Percentiles rank a stretch among this genome's conserved stretches.
Evolutionary conservation across 75 land plant species (phyloP).

Genomic region (Adiantum capillusveneris): DNA sequence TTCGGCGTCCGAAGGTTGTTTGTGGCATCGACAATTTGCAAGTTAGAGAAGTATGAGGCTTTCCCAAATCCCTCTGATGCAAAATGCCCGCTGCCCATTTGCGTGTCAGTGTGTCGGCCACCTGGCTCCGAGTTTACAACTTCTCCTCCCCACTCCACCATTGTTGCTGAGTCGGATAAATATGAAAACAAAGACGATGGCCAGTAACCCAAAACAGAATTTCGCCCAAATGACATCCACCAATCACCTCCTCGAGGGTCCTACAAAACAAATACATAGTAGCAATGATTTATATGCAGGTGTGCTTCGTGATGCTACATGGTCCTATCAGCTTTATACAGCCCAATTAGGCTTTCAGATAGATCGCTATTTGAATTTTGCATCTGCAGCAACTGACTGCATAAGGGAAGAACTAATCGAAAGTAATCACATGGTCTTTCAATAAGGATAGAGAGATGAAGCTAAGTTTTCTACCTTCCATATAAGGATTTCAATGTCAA

Average conservation of each 20-base stretch:
- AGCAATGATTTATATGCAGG: no score
- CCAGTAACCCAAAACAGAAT: conserved; percentile 74
- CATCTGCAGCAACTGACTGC: no score
- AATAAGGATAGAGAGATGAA: no score
- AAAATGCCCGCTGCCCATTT: conserved; percentile 90
- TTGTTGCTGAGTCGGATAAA: conserved; percentile 65
- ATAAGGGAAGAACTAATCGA: no score
- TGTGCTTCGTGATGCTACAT: no score
- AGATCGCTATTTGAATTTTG: no score
- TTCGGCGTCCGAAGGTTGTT: conserved; percentile 57
- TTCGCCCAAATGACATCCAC: conserved; percentile 84
- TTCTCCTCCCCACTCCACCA: conserved; percentile 95
- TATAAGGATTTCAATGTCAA: conserved; percentile 63
- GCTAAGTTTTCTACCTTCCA: conserved; percentile 82
- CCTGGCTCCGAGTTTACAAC: conserved; percentile 73
- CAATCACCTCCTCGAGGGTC: conserved; percentile 76
- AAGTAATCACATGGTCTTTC: no score
- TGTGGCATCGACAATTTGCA: conserved; percentile 54
- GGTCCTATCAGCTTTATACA: no score
- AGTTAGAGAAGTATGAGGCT: conserved; percentile 67
- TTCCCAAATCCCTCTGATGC: conserved; percentile 67
- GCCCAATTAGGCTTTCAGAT: no score
- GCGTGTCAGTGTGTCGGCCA: conserved; percentile 69
- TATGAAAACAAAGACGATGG: conserved; percentile 70
- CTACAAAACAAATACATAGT: no score